Base-by-base conservation (phyloP, 305 asterid genomes). In the Fraxinus velutina region DNA sequence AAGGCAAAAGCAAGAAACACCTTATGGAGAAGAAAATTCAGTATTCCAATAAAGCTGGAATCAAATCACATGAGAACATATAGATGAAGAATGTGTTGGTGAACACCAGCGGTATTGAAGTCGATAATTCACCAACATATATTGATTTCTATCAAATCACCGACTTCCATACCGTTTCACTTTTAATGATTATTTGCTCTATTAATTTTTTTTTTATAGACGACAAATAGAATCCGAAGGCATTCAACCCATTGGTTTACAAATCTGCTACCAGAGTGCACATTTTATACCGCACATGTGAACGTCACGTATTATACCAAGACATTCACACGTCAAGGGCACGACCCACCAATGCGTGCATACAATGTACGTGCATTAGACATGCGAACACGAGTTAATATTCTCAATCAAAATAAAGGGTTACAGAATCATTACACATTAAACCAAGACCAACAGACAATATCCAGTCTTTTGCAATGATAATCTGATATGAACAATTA, bases 401-500 rank as follows among this genome's bases (percentile, higher is more conserved):
- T 9, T 42, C 52, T 42, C n/a, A 12, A 44, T 44, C 55, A 44
- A 3, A 44, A 44, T 44, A 44, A 44, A 44, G 55, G n/a, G 17
- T 12, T 44, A 12, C 55, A 44, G 17, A 44, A 12, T 44, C 17
- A 77, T 34, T 81, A 39, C 64, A 17, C 73, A 77, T 55, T 55
- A 55, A 55, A 55, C 55, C 66, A 55, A 55, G 24, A 17, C 24
- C 22, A 17, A 55, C 32, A 79, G 76, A 75, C 64, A 15, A 17
- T 12, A 76, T 29, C 37, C 68, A 76, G 81, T 60, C 27, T 81
- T 76, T 62, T 80, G 27, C 70, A 85, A 84, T 75, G 78, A 62
- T 86, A 87, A 60, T 37, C 71, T 79, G 78, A 62, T 86, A 87
- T 24, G 70, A 86, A 84, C 85, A 84, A 83, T 80, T 83, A 81